Evolutionary conservation across 306 rosid genomes (phyloP), one percentile per base, ranked within the genome.

Genomic region (Corylus avellana): DNA sequence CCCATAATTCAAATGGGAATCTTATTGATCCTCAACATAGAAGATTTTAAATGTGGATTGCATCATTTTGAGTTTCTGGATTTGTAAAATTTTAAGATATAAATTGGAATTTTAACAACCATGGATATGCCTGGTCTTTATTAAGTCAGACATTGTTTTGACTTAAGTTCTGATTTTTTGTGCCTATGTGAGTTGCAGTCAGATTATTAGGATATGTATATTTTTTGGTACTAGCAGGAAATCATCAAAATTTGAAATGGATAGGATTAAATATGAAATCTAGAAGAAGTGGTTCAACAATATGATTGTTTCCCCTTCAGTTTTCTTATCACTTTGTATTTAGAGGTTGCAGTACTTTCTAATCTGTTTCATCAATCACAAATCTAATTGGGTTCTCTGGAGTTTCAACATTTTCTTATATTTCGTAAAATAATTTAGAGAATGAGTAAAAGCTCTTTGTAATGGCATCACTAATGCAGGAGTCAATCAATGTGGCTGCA

Each of bases 401-500:
- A 32, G n/a, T 61, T 53, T 49, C 48, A 18, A 66, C 20, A 67
- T 39, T 42, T 42, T 67, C 27, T 67, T n/a, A 17, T 11, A n/a
- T 39, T 39, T 67, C 16, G 22, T 37, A 44, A 68, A 39, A 39
- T 68, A 68, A 68, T 39, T 68, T n/a, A 68, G 72, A 68, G 50
- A 42, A 4, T 14, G 16, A n/a, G 32, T 82, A 70, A 56, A 44
- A 58, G 55, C 44, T 80, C 48, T 67, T 78, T 72, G 70, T 77
- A 61, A 32, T 85, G 82, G 49, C 71, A 54, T 75, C 75, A 25
- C 81, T 73, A 29, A 75, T 91, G 80, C 91, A 95, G 99, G 97
- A 87, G 77, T 71, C 93, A 47, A 92, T 95, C 79, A 95, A 90
- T 75, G 88, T 91, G 84, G 99, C 98, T 83, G 93, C 98, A 42